Evolutionary conservation across 2,329 filamentous ascomycete species (phyloP).

Genomic region (Huntiella omanensis): DNA sequence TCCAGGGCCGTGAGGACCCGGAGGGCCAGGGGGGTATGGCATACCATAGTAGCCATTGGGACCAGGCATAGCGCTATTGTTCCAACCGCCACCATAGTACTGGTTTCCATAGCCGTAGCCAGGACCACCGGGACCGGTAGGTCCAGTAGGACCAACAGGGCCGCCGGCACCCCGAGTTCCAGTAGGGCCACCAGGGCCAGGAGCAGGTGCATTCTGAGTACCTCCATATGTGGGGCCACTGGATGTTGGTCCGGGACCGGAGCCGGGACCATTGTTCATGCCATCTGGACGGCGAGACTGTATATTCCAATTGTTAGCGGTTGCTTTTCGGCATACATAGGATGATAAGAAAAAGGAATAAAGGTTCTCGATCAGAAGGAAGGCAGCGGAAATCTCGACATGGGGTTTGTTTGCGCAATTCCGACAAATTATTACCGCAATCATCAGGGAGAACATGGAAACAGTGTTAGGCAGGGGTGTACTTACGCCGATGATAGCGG

Average conservation of each 20-base stretch:
- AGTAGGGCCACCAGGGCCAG: constrained; percentile 2
- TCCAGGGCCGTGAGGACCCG: constrained; percentile 33
- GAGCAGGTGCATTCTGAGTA: not conserved
- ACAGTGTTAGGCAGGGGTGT: constrained; percentile 8
- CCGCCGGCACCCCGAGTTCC: not conserved
- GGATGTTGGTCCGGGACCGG: not conserved
- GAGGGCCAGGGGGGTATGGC: constrained; percentile 54
- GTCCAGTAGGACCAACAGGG: constrained; percentile 1
- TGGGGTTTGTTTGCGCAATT: constrained; percentile 72
- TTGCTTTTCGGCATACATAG: not conserved
- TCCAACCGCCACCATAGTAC: constrained; percentile 37
- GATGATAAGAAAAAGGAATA: not conserved
- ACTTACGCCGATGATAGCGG: constrained; percentile 94
- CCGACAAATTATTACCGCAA: constrained; percentile 86
- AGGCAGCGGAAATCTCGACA: constrained; percentile 99
- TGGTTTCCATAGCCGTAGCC: constrained; percentile 18
- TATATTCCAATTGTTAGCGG: constrained; percentile 1
- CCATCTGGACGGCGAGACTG: constrained; percentile 11
- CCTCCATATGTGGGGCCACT: constrained; percentile 1
- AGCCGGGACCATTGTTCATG: not conserved
- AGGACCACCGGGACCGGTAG: constrained; percentile 7
- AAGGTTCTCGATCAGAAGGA: constrained; percentile 65
- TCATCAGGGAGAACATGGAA: constrained; percentile 47
- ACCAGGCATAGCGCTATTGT: constrained; percentile 27
- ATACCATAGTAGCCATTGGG: constrained; percentile 28